Conservation (phyloP, 2,329 filamentous ascomycete genomes). For the Stagonosporopsis vannaccii region DNA sequence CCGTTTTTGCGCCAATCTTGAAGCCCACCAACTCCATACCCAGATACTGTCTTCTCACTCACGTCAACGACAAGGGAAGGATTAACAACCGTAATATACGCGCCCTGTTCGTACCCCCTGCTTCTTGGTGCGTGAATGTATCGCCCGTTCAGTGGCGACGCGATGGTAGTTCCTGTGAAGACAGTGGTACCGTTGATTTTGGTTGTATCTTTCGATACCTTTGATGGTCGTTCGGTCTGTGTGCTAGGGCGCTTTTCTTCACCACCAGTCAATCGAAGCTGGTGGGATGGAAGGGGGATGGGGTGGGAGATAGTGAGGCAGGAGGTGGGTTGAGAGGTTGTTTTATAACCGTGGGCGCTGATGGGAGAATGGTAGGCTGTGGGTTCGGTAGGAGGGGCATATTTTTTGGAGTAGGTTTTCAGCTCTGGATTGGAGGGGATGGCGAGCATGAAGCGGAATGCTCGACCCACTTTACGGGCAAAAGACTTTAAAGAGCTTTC, state of each 20-base stretch:
- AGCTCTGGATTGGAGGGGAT: slow-evolving; percentile 17
- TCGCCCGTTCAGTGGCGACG: not conserved
- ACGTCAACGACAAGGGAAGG: not conserved
- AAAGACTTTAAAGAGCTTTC: not conserved
- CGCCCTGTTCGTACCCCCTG: slow-evolving; percentile 1
- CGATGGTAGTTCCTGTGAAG: not conserved
- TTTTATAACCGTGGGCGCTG: not conserved
- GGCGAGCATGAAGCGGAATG: slow-evolving; percentile 24
- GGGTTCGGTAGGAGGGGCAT: not conserved
- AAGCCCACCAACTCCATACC: not conserved
- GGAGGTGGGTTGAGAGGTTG: not conserved
- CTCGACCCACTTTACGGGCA: slow-evolving; percentile 10
- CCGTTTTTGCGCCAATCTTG: not conserved
- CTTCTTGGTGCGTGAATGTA: not conserved
- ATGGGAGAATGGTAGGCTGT: not conserved
- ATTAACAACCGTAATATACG: slow-evolving; percentile 2
- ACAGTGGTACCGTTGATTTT: not conserved
- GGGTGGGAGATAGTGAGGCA: not conserved
- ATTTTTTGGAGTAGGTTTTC: slow-evolving; percentile 19
- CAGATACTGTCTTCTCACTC: not conserved
- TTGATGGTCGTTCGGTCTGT: not conserved
- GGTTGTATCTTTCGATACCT: not conserved
- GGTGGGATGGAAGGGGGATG: not conserved
- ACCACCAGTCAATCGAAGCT: not conserved
- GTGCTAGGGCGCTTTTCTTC: not conserved